Evolutionary conservation across 495 filamentous ascomycete genomes (phyloP), one percentile per base, ranked within the genome.

Genomic region (Astrothelium subdiscretum): DNA sequence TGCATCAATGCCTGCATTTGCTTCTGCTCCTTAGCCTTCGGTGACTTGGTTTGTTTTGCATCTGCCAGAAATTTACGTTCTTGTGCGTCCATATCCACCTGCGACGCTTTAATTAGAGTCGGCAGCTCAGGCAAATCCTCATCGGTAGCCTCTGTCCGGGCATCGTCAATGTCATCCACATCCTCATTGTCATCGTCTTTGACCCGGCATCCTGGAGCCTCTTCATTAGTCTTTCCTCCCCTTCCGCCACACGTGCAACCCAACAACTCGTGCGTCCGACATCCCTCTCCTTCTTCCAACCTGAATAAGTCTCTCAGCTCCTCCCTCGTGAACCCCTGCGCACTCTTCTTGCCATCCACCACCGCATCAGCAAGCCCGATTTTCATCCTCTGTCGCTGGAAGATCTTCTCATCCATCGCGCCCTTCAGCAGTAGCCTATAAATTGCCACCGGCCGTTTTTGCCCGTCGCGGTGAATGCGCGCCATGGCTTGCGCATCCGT

Each of bases 401-500:
- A 91, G 63, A 92, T 91, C 74, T 90, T 91, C 74, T 92, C 88
- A 64, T 92, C 88, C 32, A 92, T 74, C 22, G 81, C 87, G 3
- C 88, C 88, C 31, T 87, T 79, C 32, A 87, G 84, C 35, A 92
- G 67, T 57, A 92, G 76, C 20, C 88, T 79, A 69, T 92, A 92
- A 62, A 92, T 90, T 32, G 81, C 80, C 66, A 87, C 88, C 8
- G 80, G 80, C 2, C 76, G 74, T 70, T 85, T 89, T 68, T 92
- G 88, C 18, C 88, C 88, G 65, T 91, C 88, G 31, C 88, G 80
- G 69, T 91, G 88, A 57, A 92, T 87, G 3, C 88, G 82, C 1
- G 88, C 88, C 89, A 92, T 91, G n/a, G 88, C 88, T 70, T 92
- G 88, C 22, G 86, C 75, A 66, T 92, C 88, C 2, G 86, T 91